Evolutionary conservation across 2,329 filamentous ascomycete genomes (phyloP).

Genomic region (Cladosporium halotolerans): DNA sequence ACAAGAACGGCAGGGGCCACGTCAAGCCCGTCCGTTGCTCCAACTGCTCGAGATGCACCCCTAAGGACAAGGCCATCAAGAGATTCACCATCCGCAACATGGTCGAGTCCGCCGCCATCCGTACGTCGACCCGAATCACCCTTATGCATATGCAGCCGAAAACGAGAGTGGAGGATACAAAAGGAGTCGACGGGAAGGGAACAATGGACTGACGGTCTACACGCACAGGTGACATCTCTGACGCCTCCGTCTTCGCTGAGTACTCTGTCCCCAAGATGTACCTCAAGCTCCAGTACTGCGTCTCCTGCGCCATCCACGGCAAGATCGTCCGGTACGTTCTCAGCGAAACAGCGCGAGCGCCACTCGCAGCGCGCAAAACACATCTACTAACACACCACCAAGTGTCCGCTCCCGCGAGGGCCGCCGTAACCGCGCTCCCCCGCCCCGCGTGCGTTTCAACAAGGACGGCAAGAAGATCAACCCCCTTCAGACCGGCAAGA

Average conservation of each 20-base stretch:
- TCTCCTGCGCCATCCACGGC: constrained; percentile 99
- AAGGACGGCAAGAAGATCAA: constrained; percentile 99
- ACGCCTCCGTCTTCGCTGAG: constrained; percentile 98
- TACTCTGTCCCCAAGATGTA: constrained; percentile 99
- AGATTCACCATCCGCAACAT: constrained; percentile 99
- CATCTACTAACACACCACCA: constrained; percentile 20
- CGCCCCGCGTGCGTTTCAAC: constrained; percentile 98
- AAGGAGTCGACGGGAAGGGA: constrained; percentile 9
- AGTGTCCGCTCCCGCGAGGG: constrained; percentile 97
- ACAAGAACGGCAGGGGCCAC: constrained; percentile 99
- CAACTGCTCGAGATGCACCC: constrained; percentile 75
- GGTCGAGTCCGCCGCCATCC: constrained; percentile 99
- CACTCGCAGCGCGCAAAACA: constrained; percentile 4
- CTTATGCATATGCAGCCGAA: background rate
- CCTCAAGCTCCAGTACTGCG: constrained; percentile 99
- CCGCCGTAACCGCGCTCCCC: constrained; percentile 97
- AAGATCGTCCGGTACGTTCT: constrained; percentile 98
- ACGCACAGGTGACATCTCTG: constrained; percentile 94
- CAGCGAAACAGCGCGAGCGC: constrained; percentile 10
- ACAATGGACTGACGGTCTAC: constrained; percentile 13
- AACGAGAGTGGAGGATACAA: background rate
- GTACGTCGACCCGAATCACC: constrained; percentile 58
- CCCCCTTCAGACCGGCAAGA: constrained; percentile 72
- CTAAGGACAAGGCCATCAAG: constrained; percentile 99
- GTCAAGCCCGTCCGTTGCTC: constrained; percentile 97